These are phyloP conservation scores for Monilinia fructigena DNA, from an alignment of 2,329 filamentous ascomycete species.

Conservation along the genomic window DNA sequence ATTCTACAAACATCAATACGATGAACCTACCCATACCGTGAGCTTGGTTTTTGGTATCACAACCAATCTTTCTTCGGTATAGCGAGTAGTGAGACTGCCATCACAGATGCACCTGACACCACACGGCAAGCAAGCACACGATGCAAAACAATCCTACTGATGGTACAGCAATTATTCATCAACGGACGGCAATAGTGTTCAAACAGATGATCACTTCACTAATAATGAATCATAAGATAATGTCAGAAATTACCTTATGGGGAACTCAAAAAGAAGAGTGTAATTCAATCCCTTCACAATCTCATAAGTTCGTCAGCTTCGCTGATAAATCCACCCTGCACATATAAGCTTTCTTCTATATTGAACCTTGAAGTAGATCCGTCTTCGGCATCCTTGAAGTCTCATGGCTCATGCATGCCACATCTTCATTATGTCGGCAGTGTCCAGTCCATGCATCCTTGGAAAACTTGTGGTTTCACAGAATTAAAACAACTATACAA, in stretches of 20 bases:
- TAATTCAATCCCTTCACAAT: neutral
- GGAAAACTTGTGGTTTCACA: neutral
- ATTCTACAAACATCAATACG: neutral
- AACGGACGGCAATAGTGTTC: neutral
- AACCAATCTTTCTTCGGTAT: neutral
- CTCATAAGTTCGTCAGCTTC: neutral
- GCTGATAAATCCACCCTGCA: neutral
- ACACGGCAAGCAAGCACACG: neutral
- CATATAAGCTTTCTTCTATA: neutral
- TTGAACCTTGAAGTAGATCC: neutral
- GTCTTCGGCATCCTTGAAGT: neutral
- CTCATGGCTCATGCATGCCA: conserved; percentile 10
- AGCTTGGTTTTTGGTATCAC: neutral
- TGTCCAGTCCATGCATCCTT: neutral
- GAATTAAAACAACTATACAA: neutral
- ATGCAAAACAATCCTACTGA: neutral
- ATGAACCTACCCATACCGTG: neutral
- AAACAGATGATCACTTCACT: neutral
- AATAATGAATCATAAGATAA: neutral
- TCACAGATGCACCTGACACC: neutral
- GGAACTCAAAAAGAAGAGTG: neutral
- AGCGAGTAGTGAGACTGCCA: neutral
- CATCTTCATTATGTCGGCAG: neutral
- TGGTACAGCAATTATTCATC: neutral
- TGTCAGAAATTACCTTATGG: neutral